Evolutionary conservation across 495 filamentous ascomycete species (phyloP).

Genomic region (Aspergillus incahuasiensis): DNA sequence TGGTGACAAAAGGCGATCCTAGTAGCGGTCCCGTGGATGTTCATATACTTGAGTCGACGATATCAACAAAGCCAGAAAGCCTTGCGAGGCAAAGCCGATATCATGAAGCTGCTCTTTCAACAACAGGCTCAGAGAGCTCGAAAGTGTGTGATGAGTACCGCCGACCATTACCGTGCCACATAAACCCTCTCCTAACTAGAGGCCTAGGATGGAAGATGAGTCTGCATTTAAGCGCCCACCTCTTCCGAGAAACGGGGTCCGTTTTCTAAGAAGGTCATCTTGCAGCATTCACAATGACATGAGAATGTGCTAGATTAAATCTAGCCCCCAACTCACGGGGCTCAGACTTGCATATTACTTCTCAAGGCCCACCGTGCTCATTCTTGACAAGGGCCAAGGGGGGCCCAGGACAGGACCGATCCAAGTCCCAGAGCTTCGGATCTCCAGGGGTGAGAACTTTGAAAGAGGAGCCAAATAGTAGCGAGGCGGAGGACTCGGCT

Average conservation of each 20-base stretch:
- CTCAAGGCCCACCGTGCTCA: conserved; percentile 21
- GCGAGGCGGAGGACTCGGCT: conserved; percentile 12
- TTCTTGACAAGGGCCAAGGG: conserved; percentile 17
- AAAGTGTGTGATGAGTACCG: conserved; percentile 29
- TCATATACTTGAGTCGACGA: conserved; percentile 21
- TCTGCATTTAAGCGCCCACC: conserved; percentile 42
- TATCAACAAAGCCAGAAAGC: conserved; percentile 32
- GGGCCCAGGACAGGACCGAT: conserved; percentile 8
- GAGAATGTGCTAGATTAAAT: conserved; percentile 12
- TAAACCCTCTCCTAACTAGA: conserved; percentile 23
- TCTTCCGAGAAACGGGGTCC: conserved; percentile 13
- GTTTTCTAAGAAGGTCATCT: conserved; percentile 14
- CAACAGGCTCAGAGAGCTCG: conserved; percentile 39
- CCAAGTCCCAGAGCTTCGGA: conserved; percentile 21
- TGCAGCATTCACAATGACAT: conserved; percentile 18
- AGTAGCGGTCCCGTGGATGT: conserved; percentile 10
- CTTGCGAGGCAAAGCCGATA: conserved; percentile 37
- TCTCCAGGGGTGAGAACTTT: conserved; percentile 20
- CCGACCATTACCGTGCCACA: conserved; percentile 35
- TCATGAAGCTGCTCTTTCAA: conserved; percentile 29
- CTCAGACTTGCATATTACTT: conserved; percentile 23
- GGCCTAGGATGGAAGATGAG: conserved; percentile 32
- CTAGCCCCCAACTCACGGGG: conserved; percentile 26
- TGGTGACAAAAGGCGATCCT: background rate
- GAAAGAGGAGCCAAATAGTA: conserved; percentile 13